Conservation (phyloP, 768 basidiomycete species). For the Russula olivacea region DNA sequence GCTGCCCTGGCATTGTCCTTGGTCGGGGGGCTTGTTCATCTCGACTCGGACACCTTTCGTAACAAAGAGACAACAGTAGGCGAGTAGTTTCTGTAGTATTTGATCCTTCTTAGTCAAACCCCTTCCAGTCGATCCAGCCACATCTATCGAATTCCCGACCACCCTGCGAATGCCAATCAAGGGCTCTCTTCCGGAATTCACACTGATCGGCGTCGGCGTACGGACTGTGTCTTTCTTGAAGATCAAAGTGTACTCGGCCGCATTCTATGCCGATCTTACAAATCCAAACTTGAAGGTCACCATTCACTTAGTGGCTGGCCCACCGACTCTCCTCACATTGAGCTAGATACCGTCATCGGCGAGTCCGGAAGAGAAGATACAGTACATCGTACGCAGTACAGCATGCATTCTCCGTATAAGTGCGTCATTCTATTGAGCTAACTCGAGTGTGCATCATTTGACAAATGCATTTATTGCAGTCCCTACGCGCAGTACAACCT, state of each 20-base stretch:
- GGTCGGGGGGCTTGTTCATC: slow-evolving; percentile 36
- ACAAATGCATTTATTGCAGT: slow-evolving; percentile 38
- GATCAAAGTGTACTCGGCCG: slow-evolving; percentile 85
- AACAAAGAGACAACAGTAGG: slow-evolving; percentile 20
- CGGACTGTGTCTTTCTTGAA: slow-evolving; percentile 84
- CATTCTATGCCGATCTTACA: slow-evolving; percentile 81
- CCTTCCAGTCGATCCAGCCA: slow-evolving; percentile 60
- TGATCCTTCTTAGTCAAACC: neutral
- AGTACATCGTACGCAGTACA: slow-evolving; percentile 58
- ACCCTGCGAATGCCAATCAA: slow-evolving; percentile 59
- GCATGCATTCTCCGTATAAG: slow-evolving; percentile 73
- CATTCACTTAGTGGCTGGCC: neutral
- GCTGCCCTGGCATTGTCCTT: slow-evolving; percentile 32
- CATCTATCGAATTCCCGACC: slow-evolving; percentile 67
- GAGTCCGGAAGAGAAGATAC: slow-evolving; percentile 62
- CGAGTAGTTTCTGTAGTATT: neutral
- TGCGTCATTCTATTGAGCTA: slow-evolving; percentile 30
- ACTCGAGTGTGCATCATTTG: neutral
- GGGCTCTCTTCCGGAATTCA: slow-evolving; percentile 52
- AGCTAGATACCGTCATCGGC: slow-evolving; percentile 49
- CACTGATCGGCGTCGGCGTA: slow-evolving; percentile 79
- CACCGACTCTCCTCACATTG: neutral
- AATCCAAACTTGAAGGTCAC: slow-evolving; percentile 55
- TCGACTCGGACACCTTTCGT: slow-evolving; percentile 38
- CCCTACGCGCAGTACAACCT: slow-evolving; percentile 74